Evolutionary conservation across 768 basidiomycete genomes (phyloP).

Genomic region (Lentinula edodes): DNA sequence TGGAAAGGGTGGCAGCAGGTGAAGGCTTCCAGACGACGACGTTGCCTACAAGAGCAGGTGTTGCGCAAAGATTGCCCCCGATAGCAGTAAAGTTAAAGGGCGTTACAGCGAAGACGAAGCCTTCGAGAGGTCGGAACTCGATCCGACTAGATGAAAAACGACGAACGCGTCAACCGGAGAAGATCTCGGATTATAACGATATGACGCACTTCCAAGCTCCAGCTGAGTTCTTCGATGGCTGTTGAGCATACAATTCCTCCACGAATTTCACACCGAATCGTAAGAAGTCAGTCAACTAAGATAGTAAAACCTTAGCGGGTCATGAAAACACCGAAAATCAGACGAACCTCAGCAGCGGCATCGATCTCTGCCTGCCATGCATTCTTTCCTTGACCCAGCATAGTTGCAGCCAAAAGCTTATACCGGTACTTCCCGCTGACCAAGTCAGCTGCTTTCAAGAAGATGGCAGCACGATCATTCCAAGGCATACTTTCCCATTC

Average conservation of each 20-base stretch:
- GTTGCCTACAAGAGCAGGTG: conserved; percentile 92
- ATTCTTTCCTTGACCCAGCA: conserved; percentile 98
- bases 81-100: conserved; percentile 99
- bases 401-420: conserved; percentile 92
- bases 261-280: conserved; percentile 96
- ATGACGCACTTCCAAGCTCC: conserved; percentile 90
- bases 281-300: conserved; percentile 84
- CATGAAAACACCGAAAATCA: neutral
- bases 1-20: conserved; percentile 91
- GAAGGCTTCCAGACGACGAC: conserved; percentile 97
- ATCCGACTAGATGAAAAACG: conserved; percentile 54
- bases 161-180: neutral
- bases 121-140: conserved; percentile 97
- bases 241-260: conserved; percentile 88
- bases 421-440: conserved; percentile 94
- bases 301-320: neutral
- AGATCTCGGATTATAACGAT: neutral
- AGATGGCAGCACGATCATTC: conserved; percentile 96
- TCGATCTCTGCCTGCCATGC: conserved; percentile 99
- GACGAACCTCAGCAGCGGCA: conserved; percentile 88
- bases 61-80: conserved; percentile 89
- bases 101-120: conserved; percentile 95
- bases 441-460: conserved; percentile 96
- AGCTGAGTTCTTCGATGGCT: conserved; percentile 79
- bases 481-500: conserved; percentile 95